Conservation (phyloP, 1,139 yeast genomes). For the Debaryomyces singareniensis region DNA sequence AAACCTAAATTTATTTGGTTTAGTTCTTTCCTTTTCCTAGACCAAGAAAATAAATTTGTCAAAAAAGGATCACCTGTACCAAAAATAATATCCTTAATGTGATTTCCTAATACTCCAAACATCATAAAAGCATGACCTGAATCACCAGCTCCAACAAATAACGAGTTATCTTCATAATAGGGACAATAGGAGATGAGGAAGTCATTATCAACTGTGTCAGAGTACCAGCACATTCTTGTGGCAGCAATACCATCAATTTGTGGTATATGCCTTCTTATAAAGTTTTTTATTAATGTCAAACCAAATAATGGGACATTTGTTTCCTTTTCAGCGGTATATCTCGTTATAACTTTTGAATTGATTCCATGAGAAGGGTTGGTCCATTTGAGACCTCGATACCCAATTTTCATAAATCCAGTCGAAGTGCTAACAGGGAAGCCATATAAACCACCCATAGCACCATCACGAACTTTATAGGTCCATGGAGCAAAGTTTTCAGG, state of each 20-base stretch:
- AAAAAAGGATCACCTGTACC: slow-evolving; percentile 16
- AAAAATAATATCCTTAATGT: slow-evolving; percentile 19
- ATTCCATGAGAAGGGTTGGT: slow-evolving; percentile 8
- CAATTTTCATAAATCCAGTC: slow-evolving; percentile 7
- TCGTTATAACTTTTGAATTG: slow-evolving; percentile 5
- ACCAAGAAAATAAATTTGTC: slow-evolving; percentile 25
- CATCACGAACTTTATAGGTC: slow-evolving; percentile 13
- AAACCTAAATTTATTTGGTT: no score
- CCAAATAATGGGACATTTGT: slow-evolving; percentile 3
- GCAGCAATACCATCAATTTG: slow-evolving; percentile 1
- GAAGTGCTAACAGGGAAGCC: slow-evolving; percentile 17
- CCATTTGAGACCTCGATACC: slow-evolving; percentile 6
- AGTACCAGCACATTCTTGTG: slow-evolving; percentile 23
- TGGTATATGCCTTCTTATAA: slow-evolving; percentile 2
- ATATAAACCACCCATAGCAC: slow-evolving; percentile 14
- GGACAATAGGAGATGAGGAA: slow-evolving; percentile 37
- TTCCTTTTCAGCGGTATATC: slow-evolving; percentile 4
- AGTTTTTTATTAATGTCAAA: no score
- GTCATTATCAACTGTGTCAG: slow-evolving; percentile 37
- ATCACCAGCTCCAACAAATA: slow-evolving; percentile 40
- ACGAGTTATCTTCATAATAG: slow-evolving; percentile 19
- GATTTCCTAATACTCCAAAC: slow-evolving; percentile 27
- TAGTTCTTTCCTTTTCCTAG: no score
- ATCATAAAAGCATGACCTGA: slow-evolving; percentile 38
- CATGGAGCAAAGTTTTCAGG: slow-evolving; percentile 17